Evolutionary conservation across 2,329 filamentous ascomycete species (phyloP).

Genomic region (Colletotrichum somersetense): DNA sequence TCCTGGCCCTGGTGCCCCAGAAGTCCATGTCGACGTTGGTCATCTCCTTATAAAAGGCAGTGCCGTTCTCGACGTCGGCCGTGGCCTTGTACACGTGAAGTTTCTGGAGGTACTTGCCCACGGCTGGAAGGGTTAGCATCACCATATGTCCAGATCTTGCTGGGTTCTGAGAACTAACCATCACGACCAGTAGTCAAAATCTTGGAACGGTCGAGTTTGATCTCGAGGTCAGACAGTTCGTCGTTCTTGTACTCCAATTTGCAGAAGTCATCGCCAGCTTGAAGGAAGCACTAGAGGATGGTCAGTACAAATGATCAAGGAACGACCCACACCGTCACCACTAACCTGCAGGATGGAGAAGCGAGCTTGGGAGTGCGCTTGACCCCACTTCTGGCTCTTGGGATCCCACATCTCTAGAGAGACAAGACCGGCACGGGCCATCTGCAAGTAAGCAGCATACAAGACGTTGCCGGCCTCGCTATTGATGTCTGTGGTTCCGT

Average conservation of each 20-base stretch:
- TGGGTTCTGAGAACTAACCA: slow-evolving; percentile 53
- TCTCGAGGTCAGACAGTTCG: slow-evolving; percentile 83
- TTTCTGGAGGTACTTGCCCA: slow-evolving; percentile 90
- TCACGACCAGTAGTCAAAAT: slow-evolving; percentile 86
- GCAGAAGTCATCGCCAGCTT: slow-evolving; percentile 89
- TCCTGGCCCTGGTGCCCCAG: slow-evolving; percentile 84
- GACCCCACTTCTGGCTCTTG: slow-evolving; percentile 90
- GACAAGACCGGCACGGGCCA: slow-evolving; percentile 92
- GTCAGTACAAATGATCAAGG: slow-evolving; percentile 18
- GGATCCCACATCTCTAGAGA: slow-evolving; percentile 96
- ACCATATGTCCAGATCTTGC: too few species aligned
- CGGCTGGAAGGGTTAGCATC: slow-evolving; percentile 63
- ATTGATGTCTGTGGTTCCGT: slow-evolving; percentile 79
- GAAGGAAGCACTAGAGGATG: slow-evolving; percentile 75
- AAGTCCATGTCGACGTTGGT: slow-evolving; percentile 85
- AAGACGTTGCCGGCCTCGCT: slow-evolving; percentile 87
- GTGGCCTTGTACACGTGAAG: slow-evolving; percentile 93
- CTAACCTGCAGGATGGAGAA: slow-evolving; percentile 81
- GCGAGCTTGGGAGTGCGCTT: slow-evolving; percentile 90
- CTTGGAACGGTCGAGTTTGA: slow-evolving; percentile 86
- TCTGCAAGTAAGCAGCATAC: slow-evolving; percentile 88
- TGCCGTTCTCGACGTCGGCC: slow-evolving; percentile 83
- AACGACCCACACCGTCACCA: not conserved
- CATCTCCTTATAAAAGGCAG: slow-evolving; percentile 84
- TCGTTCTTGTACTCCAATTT: slow-evolving; percentile 80